Conservation (phyloP, 2,329 filamentous ascomycete species). For the Aspergillus texensis region DNA sequence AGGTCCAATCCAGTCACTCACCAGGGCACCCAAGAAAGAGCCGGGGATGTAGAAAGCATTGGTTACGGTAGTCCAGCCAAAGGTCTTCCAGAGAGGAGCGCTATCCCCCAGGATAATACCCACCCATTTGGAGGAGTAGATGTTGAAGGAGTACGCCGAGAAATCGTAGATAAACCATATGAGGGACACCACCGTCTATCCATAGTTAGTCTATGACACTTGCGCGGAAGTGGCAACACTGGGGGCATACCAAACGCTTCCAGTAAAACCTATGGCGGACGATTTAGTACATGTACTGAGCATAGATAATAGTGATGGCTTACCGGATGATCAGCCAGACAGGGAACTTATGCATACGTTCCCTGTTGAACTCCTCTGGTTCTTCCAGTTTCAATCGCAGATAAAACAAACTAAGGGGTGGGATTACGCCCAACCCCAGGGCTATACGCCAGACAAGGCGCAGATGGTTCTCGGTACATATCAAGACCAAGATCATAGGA, state of each 20-base stretch:
- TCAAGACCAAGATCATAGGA: conserved; percentile 66
- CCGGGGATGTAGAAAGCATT: conserved; percentile 90
- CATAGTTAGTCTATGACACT: conserved; percentile 9
- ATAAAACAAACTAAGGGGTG: conserved; percentile 70
- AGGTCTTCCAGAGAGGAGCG: conserved; percentile 71
- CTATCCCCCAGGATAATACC: conserved; percentile 62
- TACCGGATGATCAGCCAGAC: conserved; percentile 54
- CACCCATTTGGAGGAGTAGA: conserved; percentile 72
- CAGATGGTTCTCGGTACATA: conserved; percentile 64
- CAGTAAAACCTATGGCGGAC: conserved; percentile 66
- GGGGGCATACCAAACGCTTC: conserved; percentile 59
- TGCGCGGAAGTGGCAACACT: background rate
- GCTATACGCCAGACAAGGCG: conserved; percentile 80
- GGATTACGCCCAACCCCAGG: conserved; percentile 77
- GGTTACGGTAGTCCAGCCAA: conserved; percentile 87
- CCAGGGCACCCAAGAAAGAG: conserved; percentile 73
- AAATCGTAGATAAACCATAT: conserved; percentile 93
- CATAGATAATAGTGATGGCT: conserved; percentile 28
- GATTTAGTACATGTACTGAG: conserved; percentile 46
- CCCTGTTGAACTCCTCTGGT: conserved; percentile 73
- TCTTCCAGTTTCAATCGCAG: conserved; percentile 75
- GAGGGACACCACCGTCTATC: conserved; percentile 61
- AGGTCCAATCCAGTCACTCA: conserved; percentile 78
- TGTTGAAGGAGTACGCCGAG: conserved; percentile 79
- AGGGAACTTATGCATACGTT: conserved; percentile 68